Evolutionary conservation across 345 rosid genomes (phyloP).

Genomic region (Angophora floribunda): DNA sequence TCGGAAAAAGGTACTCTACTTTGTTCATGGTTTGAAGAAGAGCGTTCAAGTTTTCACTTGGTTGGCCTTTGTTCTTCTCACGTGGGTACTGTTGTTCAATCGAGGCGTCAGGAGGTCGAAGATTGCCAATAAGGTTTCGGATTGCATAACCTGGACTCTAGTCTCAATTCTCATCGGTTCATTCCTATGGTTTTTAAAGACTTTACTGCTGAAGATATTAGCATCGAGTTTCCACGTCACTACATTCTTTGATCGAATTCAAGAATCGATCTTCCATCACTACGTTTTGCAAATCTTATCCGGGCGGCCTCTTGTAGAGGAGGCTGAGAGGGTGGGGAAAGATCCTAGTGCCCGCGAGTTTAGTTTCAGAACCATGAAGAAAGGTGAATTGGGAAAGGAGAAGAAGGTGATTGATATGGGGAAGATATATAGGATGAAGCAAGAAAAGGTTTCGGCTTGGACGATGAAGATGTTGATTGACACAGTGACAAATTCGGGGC

Average conservation of each 20-base stretch:
- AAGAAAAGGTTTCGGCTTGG: slow-evolving; percentile 87
- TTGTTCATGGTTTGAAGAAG: slow-evolving; percentile 90
- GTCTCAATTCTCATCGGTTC: slow-evolving; percentile 50
- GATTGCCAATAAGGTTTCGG: slow-evolving; percentile 26
- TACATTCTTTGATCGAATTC: slow-evolving; percentile 81
- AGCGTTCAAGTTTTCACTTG: slow-evolving; percentile 75
- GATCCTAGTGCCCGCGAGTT: slow-evolving; percentile 35
- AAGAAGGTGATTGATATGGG: slow-evolving; percentile 73
- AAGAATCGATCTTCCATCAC: slow-evolving; percentile 80
- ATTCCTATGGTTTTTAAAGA: slow-evolving; percentile 60
- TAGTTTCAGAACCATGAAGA: slow-evolving; percentile 38
- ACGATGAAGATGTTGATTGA: slow-evolving; percentile 82
- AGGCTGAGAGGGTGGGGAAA: slow-evolving; percentile 40
- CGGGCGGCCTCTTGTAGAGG: slow-evolving; percentile 70
- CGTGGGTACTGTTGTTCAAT: slow-evolving; percentile 63
- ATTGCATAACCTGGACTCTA: slow-evolving; percentile 54
- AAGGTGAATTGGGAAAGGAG: slow-evolving; percentile 30
- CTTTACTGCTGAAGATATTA: slow-evolving; percentile 57
- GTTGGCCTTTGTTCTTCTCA: slow-evolving; percentile 49
- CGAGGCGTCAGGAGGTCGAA: slow-evolving; percentile 25
- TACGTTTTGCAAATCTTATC: slow-evolving; percentile 71
- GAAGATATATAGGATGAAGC: slow-evolving; percentile 60
- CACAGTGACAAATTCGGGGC: slow-evolving; percentile 52
- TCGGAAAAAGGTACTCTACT: slow-evolving; percentile 70
- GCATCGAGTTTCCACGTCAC: slow-evolving; percentile 80